phyloP scores from a whole-genome alignment of 2,329 filamentous ascomycete genomes.

The Thelonectria discophora region DNA sequence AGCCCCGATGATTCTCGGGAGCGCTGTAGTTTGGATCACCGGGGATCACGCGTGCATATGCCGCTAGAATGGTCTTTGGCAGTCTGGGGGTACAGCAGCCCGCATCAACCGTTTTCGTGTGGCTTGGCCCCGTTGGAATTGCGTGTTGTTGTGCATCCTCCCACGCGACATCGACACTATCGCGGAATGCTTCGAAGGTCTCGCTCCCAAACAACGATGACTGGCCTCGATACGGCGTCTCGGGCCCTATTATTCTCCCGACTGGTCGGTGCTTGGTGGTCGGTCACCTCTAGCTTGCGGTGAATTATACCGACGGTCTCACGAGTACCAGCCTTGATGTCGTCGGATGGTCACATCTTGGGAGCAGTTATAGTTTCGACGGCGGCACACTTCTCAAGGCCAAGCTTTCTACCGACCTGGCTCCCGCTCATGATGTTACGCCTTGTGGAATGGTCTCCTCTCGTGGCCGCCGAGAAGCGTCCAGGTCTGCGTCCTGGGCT shows the following conservation, averaged over 20 bases:
- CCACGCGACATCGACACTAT: not conserved
- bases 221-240: not conserved
- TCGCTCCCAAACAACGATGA: not conserved
- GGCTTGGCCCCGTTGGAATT: not conserved
- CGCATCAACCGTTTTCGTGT: slow-evolving; percentile 1
- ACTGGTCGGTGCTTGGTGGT: not conserved
- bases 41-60: slow-evolving; percentile 36
- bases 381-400: not conserved
- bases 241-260: not conserved
- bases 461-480: not conserved
- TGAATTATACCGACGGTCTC: slow-evolving; percentile 2
- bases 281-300: slow-evolving; percentile 5
- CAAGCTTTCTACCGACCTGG: not conserved
- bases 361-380: slow-evolving; percentile 1
- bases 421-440: slow-evolving; percentile 3
- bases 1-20: slow-evolving; percentile 23
- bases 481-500: not conserved
- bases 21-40: slow-evolving; percentile 28
- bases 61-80: slow-evolving; percentile 18
- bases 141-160: not conserved
- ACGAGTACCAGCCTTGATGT: slow-evolving; percentile 1
- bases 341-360: slow-evolving; percentile 1
- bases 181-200: not conserved
- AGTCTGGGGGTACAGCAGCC: slow-evolving; percentile 4
- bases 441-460: slow-evolving; percentile 10